Percentiles rank a stretch among this genome's conserved stretches.
Conservation (phyloP, 805 yeast species). For the Ogataea populi-albae region DNA sequence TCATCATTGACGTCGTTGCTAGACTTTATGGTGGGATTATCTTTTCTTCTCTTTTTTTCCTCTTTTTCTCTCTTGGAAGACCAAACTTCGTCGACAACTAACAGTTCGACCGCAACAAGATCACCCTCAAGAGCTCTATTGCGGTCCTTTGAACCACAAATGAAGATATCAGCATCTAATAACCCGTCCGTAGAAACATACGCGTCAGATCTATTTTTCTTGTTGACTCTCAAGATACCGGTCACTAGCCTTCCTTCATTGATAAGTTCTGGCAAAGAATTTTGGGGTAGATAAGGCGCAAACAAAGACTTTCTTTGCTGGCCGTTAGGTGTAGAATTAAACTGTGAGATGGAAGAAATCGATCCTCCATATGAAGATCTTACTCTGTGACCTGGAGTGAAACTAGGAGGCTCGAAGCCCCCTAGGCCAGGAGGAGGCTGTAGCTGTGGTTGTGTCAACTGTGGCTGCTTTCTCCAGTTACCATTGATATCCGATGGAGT, state of each 20-base stretch:
- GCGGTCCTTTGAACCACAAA: conserved; percentile 97
- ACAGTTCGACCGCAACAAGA: conserved; percentile 89
- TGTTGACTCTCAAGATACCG: conserved; percentile 90
- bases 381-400: conserved; percentile 77
- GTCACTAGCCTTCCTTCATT: conserved; percentile 89
- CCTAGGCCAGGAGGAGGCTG: conserved; percentile 15
- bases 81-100: conserved; percentile 98
- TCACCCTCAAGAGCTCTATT: conserved; percentile 97
- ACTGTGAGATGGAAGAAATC: conserved; percentile 46
- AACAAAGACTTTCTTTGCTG: conserved; percentile 72
- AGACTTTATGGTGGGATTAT: conserved; percentile 29
- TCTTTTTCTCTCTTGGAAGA: conserved; percentile 93
- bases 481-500: conserved; percentile 47
- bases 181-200: conserved; percentile 97
- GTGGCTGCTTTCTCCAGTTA: conserved; percentile 66
- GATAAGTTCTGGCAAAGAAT: conserved; percentile 83
- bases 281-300: conserved; percentile 95
- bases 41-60: conserved; percentile 83
- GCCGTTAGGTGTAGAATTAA: conserved; percentile 36
- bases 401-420: conserved; percentile 33
- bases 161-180: conserved; percentile 93
- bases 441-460: conserved; percentile 22
- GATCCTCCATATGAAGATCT: conserved; percentile 72
- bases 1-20: conserved; percentile 53
- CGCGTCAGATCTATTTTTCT: conserved; percentile 95